phyloP scores from a whole-genome alignment of 495 filamentous ascomycete species.

The Chlorociboria aeruginascens region DNA sequence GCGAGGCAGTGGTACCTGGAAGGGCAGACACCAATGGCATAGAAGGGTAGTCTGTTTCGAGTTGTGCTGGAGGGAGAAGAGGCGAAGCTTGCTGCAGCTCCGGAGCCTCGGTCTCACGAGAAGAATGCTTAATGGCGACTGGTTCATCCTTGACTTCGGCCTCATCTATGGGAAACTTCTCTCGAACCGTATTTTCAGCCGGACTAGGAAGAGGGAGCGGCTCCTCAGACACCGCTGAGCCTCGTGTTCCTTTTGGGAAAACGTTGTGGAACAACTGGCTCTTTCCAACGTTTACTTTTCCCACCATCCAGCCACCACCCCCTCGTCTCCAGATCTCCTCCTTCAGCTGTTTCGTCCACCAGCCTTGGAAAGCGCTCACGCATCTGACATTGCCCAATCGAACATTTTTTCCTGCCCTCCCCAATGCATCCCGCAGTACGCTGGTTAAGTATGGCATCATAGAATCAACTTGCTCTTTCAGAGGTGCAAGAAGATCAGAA shows the following conservation, averaged over 20 bases:
- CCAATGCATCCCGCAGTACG: conserved; percentile 61
- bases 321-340: conserved; percentile 69
- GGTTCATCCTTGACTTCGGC: neutral
- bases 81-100: conserved; percentile 6
- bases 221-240: neutral
- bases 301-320: conserved; percentile 92
- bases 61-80: conserved; percentile 56
- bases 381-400: conserved; percentile 74
- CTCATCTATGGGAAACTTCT: neutral
- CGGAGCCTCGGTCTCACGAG: neutral
- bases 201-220: neutral
- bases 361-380: conserved; percentile 69
- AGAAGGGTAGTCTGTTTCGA: conserved; percentile 58
- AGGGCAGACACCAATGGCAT: conserved; percentile 78
- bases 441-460: conserved; percentile 72
- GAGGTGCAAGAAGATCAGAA: conserved; percentile 71
- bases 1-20: conserved; percentile 88
- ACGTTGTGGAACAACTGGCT: conserved; percentile 77
- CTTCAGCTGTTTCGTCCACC: conserved; percentile 83
- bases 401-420: conserved; percentile 42
- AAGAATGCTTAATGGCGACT: neutral
- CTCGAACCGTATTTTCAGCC: neutral
- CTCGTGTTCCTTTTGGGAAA: conserved; percentile 67
- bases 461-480: conserved; percentile 64
- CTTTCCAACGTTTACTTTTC: conserved; percentile 96